phyloP scores from a whole-genome alignment of 2,329 filamentous ascomycete genomes.

The Chaetoscypha palmicola region DNA sequence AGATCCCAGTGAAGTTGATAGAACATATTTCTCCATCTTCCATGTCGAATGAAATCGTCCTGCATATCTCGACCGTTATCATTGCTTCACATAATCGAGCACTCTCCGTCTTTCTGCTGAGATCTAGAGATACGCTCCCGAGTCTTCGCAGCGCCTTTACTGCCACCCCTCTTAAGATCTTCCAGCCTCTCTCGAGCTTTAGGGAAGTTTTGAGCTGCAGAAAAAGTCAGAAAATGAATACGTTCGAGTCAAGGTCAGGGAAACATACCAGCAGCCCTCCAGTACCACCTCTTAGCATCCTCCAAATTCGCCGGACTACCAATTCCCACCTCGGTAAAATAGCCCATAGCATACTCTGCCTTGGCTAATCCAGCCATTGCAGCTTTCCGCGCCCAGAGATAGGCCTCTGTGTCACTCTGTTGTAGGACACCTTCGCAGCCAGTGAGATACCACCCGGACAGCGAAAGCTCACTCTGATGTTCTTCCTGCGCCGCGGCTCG shows the following conservation, averaged over 20 bases:
- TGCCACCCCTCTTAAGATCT: conserved; percentile 77
- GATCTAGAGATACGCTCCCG: conserved; percentile 75
- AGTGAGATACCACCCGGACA: conserved; percentile 92
- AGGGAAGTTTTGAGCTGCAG: conserved; percentile 80
- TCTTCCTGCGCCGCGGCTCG: conserved; percentile 87
- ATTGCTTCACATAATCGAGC: conserved; percentile 63
- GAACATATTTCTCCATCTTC: too few relatives aligned
- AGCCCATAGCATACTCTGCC: conserved; percentile 97
- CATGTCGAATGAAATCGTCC: too few relatives aligned
- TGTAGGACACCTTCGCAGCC: conserved; percentile 80
- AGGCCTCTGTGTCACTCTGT: conserved; percentile 92
- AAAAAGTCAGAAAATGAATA: conserved; percentile 7
- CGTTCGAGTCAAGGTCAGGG: conserved; percentile 2
- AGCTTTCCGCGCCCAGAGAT: conserved; percentile 93
- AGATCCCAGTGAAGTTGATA: too few relatives aligned
- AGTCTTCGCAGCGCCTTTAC: conserved; percentile 60
- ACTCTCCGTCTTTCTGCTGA: conserved; percentile 84
- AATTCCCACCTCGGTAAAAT: conserved; percentile 93
- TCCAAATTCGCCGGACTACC: conserved; percentile 80
- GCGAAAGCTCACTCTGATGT: conserved; percentile 80
- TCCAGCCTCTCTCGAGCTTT: conserved; percentile 90
- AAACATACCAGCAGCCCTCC: conserved; percentile 84
- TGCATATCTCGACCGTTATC: too few relatives aligned
- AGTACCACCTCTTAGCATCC: conserved; percentile 97
- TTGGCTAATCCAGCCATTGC: conserved; percentile 82